Evolutionary conservation across 2,329 filamentous ascomycete species (phyloP), one percentile per base, ranked within the genome.

Genomic region (Aureobasidium mangrovei): DNA sequence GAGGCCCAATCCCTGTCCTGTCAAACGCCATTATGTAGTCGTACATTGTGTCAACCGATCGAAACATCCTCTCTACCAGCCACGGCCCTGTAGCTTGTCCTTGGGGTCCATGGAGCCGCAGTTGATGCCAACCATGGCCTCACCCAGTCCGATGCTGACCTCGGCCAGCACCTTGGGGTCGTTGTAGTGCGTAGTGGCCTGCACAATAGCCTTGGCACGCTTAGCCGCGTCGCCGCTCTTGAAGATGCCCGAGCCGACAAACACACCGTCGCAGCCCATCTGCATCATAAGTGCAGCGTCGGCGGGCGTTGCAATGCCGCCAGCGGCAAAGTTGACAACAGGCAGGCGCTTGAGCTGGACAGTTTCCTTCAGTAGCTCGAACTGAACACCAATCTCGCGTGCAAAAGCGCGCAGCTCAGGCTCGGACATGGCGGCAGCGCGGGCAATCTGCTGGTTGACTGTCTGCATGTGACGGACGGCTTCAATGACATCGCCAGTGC

Each of bases 261-360:
- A 98, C 35, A 98, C 93, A 56, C 93, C 93, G 67, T 98, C 93
- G 67, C 93, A 97, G 57, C 93, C 93, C 60, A 98, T 77, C 78
- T 97, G 91, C 93, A 98, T 98, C 91, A 98, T 88, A 74, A 98
- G 77, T 2, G 93, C 93, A 0, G 93, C 93, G 72, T 98, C 93
- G 0, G 93, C 93, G 0, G 93, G 93, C 1, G 93, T 98, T n/a
- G 93, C 93, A n/a, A 98, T 87, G 56, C 93, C 93, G n/a, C 93
- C 93, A 3, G 93, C 93, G 0, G 93, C 93, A 64, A 98, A 97
- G 78, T 97, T 97, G 60, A 98, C 93, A 0, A 97, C 91, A 2
- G 93, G 93, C 53, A 98, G 77, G 48, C 93, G 80, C 41, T 90
- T 90, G 60, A 94, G 78, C 76, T 90, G 83, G 1, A 90, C 91